phyloP scores from a whole-genome alignment of 108 stramenopile genomes.

The Discostella pseudostelligera region DNA sequence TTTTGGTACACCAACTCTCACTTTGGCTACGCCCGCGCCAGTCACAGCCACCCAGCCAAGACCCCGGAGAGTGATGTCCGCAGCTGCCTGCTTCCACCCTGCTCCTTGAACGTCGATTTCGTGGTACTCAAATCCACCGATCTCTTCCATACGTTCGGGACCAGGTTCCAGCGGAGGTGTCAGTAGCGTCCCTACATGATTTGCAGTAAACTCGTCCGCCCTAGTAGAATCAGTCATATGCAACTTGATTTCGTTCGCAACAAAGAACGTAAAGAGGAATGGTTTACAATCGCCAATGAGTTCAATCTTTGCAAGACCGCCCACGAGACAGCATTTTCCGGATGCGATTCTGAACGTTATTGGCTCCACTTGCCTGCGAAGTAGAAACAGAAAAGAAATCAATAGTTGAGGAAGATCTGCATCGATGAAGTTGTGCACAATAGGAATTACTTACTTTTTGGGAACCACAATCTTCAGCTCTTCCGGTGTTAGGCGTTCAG shows the following conservation, averaged over 20 bases:
- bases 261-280: slow-evolving; percentile 94
- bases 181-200: slow-evolving; percentile 89
- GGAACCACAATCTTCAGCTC: slow-evolving; percentile 89
- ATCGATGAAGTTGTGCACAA: background rate
- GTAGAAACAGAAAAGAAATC: slow-evolving; percentile 4
- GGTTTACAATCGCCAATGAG: slow-evolving; percentile 82
- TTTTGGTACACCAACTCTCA: slow-evolving; percentile 80
- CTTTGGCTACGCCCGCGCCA: slow-evolving; percentile 78
- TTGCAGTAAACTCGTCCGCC: slow-evolving; percentile 79
- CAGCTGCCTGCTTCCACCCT: slow-evolving; percentile 94
- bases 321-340: slow-evolving; percentile 84
- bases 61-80: slow-evolving; percentile 90
- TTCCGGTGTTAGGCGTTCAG: slow-evolving; percentile 82
- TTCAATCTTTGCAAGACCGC: slow-evolving; percentile 83
- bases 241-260: slow-evolving; percentile 93
- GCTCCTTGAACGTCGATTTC: slow-evolving; percentile 81
- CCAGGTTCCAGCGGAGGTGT: slow-evolving; percentile 88
- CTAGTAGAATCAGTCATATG: slow-evolving; percentile 76
- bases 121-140: slow-evolving; percentile 88
- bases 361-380: slow-evolving; percentile 73
- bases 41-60: slow-evolving; percentile 97
- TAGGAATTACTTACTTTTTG: slow-evolving; percentile 75
- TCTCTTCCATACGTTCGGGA: slow-evolving; percentile 70
- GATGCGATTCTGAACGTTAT: slow-evolving; percentile 78
- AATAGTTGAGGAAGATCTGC: background rate